A percentile compares a stretch with the other conserved stretches of the same genome.
phyloP scores from a whole-genome alignment of 352 stramenopile genomes.

The Nothophytophthora sp. region DNA sequence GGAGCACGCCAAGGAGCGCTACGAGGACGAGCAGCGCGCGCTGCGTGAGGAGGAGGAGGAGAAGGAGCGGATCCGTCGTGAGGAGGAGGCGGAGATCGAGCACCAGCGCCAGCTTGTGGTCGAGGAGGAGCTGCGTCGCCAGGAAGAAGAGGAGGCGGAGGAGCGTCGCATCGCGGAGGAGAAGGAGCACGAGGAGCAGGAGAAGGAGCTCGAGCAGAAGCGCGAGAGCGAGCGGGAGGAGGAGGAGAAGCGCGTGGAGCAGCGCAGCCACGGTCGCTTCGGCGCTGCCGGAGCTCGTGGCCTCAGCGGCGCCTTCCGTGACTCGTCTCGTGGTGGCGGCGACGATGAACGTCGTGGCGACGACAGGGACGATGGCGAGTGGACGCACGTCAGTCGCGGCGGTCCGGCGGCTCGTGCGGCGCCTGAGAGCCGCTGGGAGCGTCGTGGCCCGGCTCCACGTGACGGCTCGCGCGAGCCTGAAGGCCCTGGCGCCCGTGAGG shows the following conservation, averaged over 20 bases:
- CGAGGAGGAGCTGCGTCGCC: slow-evolving; percentile 61
- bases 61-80: slow-evolving; percentile 48
- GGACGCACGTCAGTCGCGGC: slow-evolving; percentile 59
- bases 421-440: slow-evolving; percentile 63
- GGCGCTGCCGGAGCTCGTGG: slow-evolving; percentile 32
- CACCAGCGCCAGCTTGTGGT: slow-evolving; percentile 61
- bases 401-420: slow-evolving; percentile 29
- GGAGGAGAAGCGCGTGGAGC: slow-evolving; percentile 40
- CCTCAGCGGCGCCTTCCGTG: slow-evolving; percentile 8
- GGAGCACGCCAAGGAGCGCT: slow-evolving; percentile 60
- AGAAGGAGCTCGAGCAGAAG: slow-evolving; percentile 6
- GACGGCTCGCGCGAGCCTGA: slow-evolving; percentile 30
- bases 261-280: slow-evolving; percentile 30
- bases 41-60: slow-evolving; percentile 70
- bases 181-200: slow-evolving; percentile 36
- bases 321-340: slow-evolving; percentile 11
- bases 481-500: slow-evolving; percentile 25
- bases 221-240: slow-evolving; percentile 36
- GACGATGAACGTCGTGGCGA: slow-evolving; percentile 28
- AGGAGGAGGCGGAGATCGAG: slow-evolving; percentile 63
- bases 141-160: slow-evolving; percentile 64
- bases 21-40: slow-evolving; percentile 67
- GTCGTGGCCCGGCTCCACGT: slow-evolving; percentile 43
- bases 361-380: slow-evolving; percentile 61
- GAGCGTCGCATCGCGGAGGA: slow-evolving; percentile 43